A percentile compares a stretch with the other conserved stretches of the same genome.
Conservation (phyloP, 2,329 filamentous ascomycete genomes). For the Xylaria multiplex region DNA sequence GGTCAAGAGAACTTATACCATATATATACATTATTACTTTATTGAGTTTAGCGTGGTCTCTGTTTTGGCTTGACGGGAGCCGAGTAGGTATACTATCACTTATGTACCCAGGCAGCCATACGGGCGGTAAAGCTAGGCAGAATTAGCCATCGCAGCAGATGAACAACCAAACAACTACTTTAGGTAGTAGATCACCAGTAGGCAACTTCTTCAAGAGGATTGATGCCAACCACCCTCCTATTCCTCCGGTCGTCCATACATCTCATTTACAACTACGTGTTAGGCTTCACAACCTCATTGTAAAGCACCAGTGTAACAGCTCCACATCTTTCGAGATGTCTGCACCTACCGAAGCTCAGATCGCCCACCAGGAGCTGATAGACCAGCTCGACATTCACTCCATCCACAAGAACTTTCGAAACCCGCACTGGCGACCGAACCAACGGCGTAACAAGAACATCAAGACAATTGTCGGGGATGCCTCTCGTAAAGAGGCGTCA, state of each 20-base stretch:
- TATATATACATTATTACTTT: no score
- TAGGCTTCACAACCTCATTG: background rate
- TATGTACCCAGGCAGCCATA: no score
- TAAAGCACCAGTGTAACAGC: background rate
- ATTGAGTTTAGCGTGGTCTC: no score
- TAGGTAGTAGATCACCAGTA: background rate
- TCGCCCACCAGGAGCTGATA: constrained; percentile 86
- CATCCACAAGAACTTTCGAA: constrained; percentile 89
- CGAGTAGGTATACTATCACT: no score
- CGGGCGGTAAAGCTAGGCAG: constrained; percentile 24
- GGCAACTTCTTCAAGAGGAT: background rate
- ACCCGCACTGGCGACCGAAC: constrained; percentile 87
- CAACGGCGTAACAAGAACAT: constrained; percentile 98
- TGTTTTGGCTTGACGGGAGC: no score
- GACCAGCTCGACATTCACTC: constrained; percentile 92
- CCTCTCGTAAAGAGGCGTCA: constrained; percentile 88
- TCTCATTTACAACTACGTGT: background rate
- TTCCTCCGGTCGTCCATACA: background rate
- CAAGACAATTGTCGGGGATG: constrained; percentile 93
- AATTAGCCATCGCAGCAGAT: constrained; percentile 12
- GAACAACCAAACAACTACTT: background rate
- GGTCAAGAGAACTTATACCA: no score
- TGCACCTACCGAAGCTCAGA: constrained; percentile 75
- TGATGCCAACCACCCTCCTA: background rate
- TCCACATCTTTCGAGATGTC: constrained; percentile 55